These are phyloP conservation scores for Ilex aquifolium DNA, from an alignment of 257 asterid genomes.

Conservation along the genomic window DNA sequence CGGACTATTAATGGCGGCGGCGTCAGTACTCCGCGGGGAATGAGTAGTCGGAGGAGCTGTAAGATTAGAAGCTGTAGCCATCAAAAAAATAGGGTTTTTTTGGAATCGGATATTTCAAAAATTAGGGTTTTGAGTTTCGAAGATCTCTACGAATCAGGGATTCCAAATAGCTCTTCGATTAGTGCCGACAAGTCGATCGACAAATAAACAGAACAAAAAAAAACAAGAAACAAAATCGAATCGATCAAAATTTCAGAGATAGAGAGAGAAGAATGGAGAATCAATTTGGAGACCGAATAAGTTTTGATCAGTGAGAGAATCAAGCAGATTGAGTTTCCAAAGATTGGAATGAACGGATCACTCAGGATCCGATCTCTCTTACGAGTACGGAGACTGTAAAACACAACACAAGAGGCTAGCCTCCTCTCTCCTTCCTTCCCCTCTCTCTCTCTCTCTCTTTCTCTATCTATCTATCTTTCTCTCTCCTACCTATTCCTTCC, in stretches of 20 bases:
- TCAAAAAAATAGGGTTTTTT: slow-evolving; percentile 17
- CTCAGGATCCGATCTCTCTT: slow-evolving; percentile 11
- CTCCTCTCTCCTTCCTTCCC: slow-evolving; percentile 12
- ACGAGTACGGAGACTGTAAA: not conserved
- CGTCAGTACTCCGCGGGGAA: slow-evolving; percentile 28
- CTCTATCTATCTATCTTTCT: too few relatives aligned
- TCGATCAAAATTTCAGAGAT: slow-evolving; percentile 7
- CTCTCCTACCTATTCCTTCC: slow-evolving; percentile 2
- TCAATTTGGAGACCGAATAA: not conserved
- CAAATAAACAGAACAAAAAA: not conserved
- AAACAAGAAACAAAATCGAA: not conserved
- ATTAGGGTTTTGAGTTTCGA: slow-evolving; percentile 1
- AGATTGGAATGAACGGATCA: slow-evolving; percentile 12
- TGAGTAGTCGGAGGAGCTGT: slow-evolving; percentile 15
- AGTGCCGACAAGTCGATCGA: slow-evolving; percentile 3
- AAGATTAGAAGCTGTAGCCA: slow-evolving; percentile 33
- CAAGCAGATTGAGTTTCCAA: slow-evolving; percentile 1
- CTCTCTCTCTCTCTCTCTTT: slow-evolving; percentile 7
- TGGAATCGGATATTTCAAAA: not conserved
- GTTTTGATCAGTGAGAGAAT: not conserved
- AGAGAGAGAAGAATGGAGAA: not conserved
- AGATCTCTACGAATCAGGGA: not conserved
- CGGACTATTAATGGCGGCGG: slow-evolving; percentile 1
- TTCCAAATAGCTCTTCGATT: not conserved
- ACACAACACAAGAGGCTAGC: not conserved